Percentiles rank a stretch among this genome's conserved stretches.
These are phyloP conservation scores for Nidularia pulvinata DNA, from an alignment of 768 basidiomycete genomes.

Conservation along the genomic window DNA sequence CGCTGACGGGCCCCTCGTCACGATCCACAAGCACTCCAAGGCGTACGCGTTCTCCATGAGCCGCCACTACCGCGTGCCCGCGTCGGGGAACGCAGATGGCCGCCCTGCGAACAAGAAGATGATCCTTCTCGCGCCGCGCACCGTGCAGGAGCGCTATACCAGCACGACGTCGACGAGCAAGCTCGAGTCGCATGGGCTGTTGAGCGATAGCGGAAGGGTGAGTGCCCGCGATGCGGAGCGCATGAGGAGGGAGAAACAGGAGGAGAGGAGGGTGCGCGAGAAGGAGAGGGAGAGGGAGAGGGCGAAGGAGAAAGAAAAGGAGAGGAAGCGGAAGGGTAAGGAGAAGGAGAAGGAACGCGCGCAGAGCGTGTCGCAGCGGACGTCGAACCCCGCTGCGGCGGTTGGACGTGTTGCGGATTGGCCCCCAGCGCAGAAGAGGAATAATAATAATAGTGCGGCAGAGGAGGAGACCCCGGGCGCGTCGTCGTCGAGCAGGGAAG, in stretches of 20 bases:
- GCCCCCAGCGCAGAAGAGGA: no score
- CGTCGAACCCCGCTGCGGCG: background rate
- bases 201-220: constrained; percentile 41
- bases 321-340: constrained; percentile 11
- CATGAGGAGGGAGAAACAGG: constrained; percentile 4
- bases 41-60: constrained; percentile 80
- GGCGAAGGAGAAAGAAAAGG: constrained; percentile 16
- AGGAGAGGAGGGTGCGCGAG: no score
- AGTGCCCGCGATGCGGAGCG: constrained; percentile 32
- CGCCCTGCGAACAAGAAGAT: constrained; percentile 26
- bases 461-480: no score
- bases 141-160: constrained; percentile 79
- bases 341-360: constrained; percentile 13
- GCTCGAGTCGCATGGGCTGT: constrained; percentile 65
- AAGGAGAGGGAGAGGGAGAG: no score
- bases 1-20: constrained; percentile 57
- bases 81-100: background rate
- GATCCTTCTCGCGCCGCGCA: constrained; percentile 72
- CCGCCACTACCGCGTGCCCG: constrained; percentile 46
- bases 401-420: no score
- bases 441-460: no score
- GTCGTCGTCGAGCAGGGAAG: background rate
- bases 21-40: constrained; percentile 83
- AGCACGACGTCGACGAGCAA: constrained; percentile 73
- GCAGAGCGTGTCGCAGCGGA: constrained; percentile 1